These are phyloP conservation scores for Graphiopsis chlorocephala DNA, from an alignment of 2,329 filamentous ascomycete species.

Conservation along the genomic window DNA sequence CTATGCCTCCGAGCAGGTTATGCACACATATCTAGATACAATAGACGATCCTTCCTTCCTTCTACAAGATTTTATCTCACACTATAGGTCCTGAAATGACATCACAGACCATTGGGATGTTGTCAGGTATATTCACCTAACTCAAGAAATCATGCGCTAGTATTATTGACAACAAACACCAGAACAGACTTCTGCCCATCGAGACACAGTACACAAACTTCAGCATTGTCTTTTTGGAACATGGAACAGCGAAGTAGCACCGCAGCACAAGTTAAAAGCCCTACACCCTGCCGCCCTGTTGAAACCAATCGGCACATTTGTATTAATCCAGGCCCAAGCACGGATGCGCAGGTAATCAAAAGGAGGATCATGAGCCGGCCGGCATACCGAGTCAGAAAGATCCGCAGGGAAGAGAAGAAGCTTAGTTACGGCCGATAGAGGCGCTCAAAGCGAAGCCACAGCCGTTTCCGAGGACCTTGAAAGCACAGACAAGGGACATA, in stretches of 20 bases:
- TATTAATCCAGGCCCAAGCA: slow-evolving; percentile 6
- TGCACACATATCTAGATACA: background rate
- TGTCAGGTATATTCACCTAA: background rate
- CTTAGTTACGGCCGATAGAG: background rate
- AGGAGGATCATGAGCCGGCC: slow-evolving; percentile 45
- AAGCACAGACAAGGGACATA: background rate
- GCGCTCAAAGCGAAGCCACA: background rate
- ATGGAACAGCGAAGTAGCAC: background rate
- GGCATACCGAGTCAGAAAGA: slow-evolving; percentile 3
- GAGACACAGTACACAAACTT: background rate
- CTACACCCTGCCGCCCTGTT: background rate
- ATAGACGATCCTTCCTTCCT: background rate
- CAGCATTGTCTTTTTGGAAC: background rate
- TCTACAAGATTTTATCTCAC: background rate
- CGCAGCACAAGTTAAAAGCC: background rate
- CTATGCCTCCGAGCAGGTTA: background rate
- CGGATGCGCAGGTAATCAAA: slow-evolving; percentile 51
- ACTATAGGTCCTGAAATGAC: background rate
- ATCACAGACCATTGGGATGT: background rate
- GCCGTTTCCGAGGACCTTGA: background rate
- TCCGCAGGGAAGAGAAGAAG: background rate
- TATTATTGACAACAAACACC: background rate
- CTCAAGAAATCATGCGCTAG: background rate
- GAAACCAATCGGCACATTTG: background rate
- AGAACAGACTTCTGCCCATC: background rate